These are phyloP conservation scores for Silene latifolia DNA, from an alignment of 148 eudicot species.

Conservation along the genomic window DNA sequence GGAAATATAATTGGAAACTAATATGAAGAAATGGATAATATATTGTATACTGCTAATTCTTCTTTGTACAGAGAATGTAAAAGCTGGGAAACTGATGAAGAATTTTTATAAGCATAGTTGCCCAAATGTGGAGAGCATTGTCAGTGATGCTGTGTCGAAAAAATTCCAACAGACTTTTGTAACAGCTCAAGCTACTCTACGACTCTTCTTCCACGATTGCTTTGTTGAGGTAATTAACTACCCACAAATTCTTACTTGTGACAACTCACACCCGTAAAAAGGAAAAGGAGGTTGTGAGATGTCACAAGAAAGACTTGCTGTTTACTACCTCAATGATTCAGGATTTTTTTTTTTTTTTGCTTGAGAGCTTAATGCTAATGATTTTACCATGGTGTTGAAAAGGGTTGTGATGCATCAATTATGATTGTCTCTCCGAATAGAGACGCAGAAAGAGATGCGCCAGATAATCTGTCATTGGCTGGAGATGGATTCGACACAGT, in stretches of 20 bases:
- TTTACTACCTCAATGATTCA: neutral
- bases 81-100: constrained; percentile 34
- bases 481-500: constrained; percentile 89
- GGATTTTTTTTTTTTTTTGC: neutral
- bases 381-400: neutral
- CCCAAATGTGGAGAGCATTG: constrained; percentile 51
- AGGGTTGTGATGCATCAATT: constrained; percentile 89
- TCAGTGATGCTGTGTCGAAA: constrained; percentile 36
- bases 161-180: constrained; percentile 45
- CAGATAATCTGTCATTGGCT: constrained; percentile 57
- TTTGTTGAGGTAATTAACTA: constrained; percentile 60
- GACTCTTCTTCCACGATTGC: constrained; percentile 75
- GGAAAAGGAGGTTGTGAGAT: no score
- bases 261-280: no score
- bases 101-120: constrained; percentile 49
- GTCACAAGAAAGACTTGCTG: no score
- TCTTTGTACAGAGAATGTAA: constrained; percentile 21
- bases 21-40: constrained; percentile 29
- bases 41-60: constrained; percentile 24
- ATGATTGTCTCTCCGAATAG: constrained; percentile 56
- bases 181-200: constrained; percentile 67
- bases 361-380: neutral
- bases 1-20: neutral
- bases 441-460: constrained; percentile 73
- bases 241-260: no score